Conservation (phyloP, 2,329 filamentous ascomycete species). For the Triangularia verruculosa region DNA sequence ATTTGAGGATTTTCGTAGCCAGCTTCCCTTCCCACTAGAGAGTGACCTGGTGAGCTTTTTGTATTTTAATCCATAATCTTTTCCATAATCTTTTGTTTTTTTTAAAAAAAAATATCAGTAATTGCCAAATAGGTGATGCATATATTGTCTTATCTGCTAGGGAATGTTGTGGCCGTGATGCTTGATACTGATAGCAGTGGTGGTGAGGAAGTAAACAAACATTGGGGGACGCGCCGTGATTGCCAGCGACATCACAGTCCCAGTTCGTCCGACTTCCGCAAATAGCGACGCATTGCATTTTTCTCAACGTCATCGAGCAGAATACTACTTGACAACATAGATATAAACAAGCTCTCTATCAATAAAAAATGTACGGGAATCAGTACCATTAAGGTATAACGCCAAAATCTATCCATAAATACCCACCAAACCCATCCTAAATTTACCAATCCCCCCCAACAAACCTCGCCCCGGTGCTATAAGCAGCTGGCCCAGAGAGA, state of each 20-base stretch:
- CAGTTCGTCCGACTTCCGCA: not conserved
- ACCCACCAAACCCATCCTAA: not conserved
- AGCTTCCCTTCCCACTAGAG: not conserved
- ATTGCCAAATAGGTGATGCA: not conserved
- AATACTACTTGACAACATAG: not conserved
- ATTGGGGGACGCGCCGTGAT: not conserved
- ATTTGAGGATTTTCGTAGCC: not conserved
- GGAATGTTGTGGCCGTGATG: not conserved
- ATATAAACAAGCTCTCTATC: not conserved
- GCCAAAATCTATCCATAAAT: not conserved
- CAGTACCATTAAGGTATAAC: not conserved
- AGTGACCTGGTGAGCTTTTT: not conserved
- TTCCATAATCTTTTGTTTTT: not conserved
- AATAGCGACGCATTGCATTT: not conserved
- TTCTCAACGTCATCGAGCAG: not conserved
- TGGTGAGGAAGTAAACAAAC: not conserved
- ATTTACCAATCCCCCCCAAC: constrained; percentile 1
- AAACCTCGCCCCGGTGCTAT: not conserved
- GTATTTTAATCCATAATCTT: too few species aligned
- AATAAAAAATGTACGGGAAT: not conserved
- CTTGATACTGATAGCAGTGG: too few species aligned
- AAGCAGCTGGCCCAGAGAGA: not conserved
- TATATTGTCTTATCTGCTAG: not conserved
- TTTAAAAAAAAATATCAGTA: too few species aligned
- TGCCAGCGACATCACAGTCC: not conserved